phyloP scores from a whole-genome alignment of 306 rosid species.

The Medicago truncatula region DNA sequence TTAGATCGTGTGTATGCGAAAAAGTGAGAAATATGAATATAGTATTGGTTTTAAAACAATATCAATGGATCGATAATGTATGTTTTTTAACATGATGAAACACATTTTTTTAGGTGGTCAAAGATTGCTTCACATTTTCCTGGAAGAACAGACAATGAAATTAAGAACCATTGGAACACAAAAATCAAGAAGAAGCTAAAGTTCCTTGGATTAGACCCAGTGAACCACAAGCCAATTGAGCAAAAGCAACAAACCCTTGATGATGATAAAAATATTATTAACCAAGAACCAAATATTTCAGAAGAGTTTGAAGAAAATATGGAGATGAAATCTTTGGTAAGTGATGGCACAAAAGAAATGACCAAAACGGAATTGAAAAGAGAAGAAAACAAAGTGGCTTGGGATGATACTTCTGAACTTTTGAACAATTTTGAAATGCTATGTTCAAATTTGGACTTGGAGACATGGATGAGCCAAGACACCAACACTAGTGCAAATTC shows the following conservation, averaged over 20 bases:
- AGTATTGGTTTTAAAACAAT: no score
- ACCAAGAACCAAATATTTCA: constrained; percentile 28
- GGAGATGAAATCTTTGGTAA: constrained; percentile 39
- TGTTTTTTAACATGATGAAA: constrained; percentile 24
- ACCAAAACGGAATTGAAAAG: constrained; percentile 35
- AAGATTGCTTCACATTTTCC: constrained; percentile 95
- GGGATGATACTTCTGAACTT: constrained; percentile 51
- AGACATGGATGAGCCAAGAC: constrained; percentile 62
- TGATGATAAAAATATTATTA: constrained; percentile 35
- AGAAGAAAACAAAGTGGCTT: constrained; percentile 39
- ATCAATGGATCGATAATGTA: neutral
- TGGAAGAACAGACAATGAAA: constrained; percentile 94
- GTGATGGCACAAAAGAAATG: constrained; percentile 29
- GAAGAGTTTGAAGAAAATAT: constrained; percentile 35
- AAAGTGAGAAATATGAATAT: neutral
- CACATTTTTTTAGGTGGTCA: constrained; percentile 77
- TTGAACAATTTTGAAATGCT: constrained; percentile 49
- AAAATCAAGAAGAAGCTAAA: constrained; percentile 87
- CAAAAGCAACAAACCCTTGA: constrained; percentile 38
- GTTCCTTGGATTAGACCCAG: constrained; percentile 70
- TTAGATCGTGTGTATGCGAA: neutral
- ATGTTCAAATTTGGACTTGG: constrained; percentile 55
- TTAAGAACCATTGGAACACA: constrained; percentile 97
- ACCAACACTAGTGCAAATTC: constrained; percentile 49
- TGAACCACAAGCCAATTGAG: constrained; percentile 57